A percentile compares a stretch with the other conserved stretches of the same genome.
These are phyloP conservation scores for Cerrena zonata DNA, from an alignment of 1,284 basidiomycete species.

Conservation along the genomic window DNA sequence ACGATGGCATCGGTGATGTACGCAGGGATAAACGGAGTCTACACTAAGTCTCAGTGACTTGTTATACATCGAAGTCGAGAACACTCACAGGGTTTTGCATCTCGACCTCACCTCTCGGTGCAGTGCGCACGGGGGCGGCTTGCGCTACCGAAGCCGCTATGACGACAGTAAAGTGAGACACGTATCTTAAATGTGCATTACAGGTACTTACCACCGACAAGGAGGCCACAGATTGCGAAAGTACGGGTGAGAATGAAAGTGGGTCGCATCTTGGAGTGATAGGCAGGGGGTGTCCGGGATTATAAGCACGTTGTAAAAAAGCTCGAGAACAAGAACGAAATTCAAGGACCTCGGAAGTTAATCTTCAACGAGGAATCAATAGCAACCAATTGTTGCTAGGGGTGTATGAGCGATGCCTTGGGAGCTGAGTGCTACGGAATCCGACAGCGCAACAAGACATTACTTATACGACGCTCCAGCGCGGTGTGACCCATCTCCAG, in stretches of 20 bases:
- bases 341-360: background rate
- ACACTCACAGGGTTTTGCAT: background rate
- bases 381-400: background rate
- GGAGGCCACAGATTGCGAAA: conserved; percentile 5
- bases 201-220: conserved; percentile 5
- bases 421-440: background rate
- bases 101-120: background rate
- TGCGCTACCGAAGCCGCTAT: background rate
- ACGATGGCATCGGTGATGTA: background rate
- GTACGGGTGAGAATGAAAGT: conserved; percentile 6
- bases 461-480: background rate
- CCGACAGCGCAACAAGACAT: background rate
- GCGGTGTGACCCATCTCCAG: no score
- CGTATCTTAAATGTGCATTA: background rate
- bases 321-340: background rate
- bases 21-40: background rate
- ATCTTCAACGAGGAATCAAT: background rate
- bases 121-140: background rate
- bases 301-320: background rate
- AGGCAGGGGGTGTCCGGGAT: background rate
- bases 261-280: background rate
- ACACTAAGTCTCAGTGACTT: no score
- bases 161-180: background rate
- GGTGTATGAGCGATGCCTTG: background rate
- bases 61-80: no score